Conservation (phyloP, 495 filamentous ascomycete genomes). For the Penicillium dipodomyicola region DNA sequence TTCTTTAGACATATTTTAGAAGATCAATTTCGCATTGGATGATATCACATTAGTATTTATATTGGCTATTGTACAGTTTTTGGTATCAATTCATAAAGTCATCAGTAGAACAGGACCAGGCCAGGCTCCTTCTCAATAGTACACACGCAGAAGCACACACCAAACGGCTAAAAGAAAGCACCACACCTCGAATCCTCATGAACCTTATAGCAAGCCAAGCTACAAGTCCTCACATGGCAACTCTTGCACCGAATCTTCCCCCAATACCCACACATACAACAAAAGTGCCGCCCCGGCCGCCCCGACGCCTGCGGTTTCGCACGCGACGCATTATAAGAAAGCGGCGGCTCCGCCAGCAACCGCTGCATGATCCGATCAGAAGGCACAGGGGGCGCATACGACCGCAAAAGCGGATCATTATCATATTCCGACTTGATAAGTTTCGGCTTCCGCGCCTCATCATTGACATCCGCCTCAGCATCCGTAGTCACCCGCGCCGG, state of each 20-base stretch:
- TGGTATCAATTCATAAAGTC: conserved; percentile 28
- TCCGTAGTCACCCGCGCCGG: conserved; percentile 13
- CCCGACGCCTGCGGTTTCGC: conserved; percentile 50
- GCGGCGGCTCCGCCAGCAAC: conserved; percentile 66
- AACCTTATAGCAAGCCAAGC: conserved; percentile 72
- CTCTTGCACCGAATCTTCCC: conserved; percentile 79
- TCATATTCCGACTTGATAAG: conserved; percentile 48
- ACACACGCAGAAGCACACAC: conserved; percentile 6
- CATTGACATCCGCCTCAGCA: conserved; percentile 28
- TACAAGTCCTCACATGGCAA: conserved; percentile 78
- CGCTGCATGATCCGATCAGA: conserved; percentile 64
- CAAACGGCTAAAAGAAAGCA: conserved; percentile 44
- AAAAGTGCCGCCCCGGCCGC: conserved; percentile 69
- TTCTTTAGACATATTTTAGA: neutral
- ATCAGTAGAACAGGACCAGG: conserved; percentile 9
- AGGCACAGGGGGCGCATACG: conserved; percentile 61
- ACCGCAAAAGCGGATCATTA: conserved; percentile 60
- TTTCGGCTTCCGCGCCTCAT: conserved; percentile 24
- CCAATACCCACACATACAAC: conserved; percentile 92
- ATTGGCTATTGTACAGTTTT: conserved; percentile 22
- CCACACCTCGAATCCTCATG: conserved; percentile 83
- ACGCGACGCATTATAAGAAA: conserved; percentile 78
- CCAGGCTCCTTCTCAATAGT: conserved; percentile 10
- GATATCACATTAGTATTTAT: conserved; percentile 10
- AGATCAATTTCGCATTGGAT: neutral